phyloP scores from a whole-genome alignment of 345 rosid genomes.

The Abelmoschus esculentus region DNA sequence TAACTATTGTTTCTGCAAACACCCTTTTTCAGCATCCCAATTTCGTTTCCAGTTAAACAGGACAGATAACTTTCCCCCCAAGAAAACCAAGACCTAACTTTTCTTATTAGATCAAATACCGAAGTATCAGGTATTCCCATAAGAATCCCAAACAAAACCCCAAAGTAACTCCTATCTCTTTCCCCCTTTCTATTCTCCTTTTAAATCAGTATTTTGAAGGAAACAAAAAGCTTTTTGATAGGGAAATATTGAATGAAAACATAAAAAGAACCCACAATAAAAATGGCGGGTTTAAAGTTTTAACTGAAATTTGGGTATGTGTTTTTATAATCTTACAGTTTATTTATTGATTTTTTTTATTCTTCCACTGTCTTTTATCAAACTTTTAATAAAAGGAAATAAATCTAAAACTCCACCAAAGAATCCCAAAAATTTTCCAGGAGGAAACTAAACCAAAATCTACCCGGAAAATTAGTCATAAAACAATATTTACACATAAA shows the following conservation, averaged over 20 bases:
- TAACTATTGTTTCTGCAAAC: slow-evolving; percentile 28
- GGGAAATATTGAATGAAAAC: not conserved
- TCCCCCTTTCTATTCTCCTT: slow-evolving; percentile 16
- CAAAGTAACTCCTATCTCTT: slow-evolving; percentile 21
- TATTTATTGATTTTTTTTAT: not conserved
- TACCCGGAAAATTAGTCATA: slow-evolving; percentile 6
- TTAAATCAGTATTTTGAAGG: slow-evolving; percentile 9
- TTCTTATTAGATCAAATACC: slow-evolving; percentile 57
- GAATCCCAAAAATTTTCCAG: slow-evolving; percentile 33
- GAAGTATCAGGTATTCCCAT: slow-evolving; percentile 78
- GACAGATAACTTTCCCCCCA: slow-evolving; percentile 46
- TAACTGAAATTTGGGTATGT: slow-evolving; percentile 6
- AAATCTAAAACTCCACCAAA: slow-evolving; percentile 36
- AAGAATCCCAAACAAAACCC: slow-evolving; percentile 32
- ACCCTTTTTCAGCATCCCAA: slow-evolving; percentile 38
- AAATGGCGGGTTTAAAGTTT: slow-evolving; percentile 38
- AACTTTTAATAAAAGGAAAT: slow-evolving; percentile 8
- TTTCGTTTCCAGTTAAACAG: slow-evolving; percentile 23
- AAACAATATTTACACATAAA: slow-evolving; percentile 30
- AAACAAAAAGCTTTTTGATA: slow-evolving; percentile 16
- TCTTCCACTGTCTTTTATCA: not conserved
- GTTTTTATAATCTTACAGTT: not conserved
- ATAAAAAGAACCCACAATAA: slow-evolving; percentile 38
- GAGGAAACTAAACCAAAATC: slow-evolving; percentile 21
- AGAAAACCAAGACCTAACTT: slow-evolving; percentile 75